Base-by-base conservation (phyloP, 306 rosid species). In the Pterocarpus macrocarpus region DNA sequence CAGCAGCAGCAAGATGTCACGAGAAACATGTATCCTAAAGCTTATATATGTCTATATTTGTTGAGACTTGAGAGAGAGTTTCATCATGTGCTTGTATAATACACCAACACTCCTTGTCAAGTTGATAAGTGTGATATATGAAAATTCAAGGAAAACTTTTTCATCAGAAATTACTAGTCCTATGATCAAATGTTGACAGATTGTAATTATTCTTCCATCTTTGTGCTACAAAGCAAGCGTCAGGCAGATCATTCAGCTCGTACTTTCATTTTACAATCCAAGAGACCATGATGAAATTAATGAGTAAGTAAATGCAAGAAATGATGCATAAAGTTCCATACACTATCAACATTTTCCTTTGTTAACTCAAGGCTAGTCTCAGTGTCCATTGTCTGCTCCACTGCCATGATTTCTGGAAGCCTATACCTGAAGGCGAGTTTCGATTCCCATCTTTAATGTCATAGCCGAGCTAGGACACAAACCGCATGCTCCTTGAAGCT, bases 401-500 rank as follows among this genome's bases (percentile, higher is more conserved):
- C 99, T 9, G 36, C 95, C 86, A 95, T 33, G 79, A 95, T 95
- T 86, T 93, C 98, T 0, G 98, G 99, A 44, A 95, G 93, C 84
- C 91, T 95, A 80, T 95, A 22, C 98, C 10, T 91, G 86, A 58
- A 95, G 96, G 22, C 98, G 92, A 62, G 92, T 89, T 84, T 95
- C 99, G 1, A 93, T 93, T 62, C 99, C 99, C 97, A 91, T 93
- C 81, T 93, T 95, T 2, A 95, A 84, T 35, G 99, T 95, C 99
- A 95, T 95, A 11, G 97, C 84, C 65, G 99, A 95, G 82, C 99
- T 93, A 34, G 99, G 99, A 69, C 99, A 95, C 43, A 98, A 95
- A 0, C 99, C 98, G 68, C 99, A 93, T 32, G 99, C 99, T 80
- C 99, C 99, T 91, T 95, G 94, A 28, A 95, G 91, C 86, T 93